phyloP scores from a whole-genome alignment of 2,329 filamentous ascomycete genomes.

The Sodiomyces alkalinus region DNA sequence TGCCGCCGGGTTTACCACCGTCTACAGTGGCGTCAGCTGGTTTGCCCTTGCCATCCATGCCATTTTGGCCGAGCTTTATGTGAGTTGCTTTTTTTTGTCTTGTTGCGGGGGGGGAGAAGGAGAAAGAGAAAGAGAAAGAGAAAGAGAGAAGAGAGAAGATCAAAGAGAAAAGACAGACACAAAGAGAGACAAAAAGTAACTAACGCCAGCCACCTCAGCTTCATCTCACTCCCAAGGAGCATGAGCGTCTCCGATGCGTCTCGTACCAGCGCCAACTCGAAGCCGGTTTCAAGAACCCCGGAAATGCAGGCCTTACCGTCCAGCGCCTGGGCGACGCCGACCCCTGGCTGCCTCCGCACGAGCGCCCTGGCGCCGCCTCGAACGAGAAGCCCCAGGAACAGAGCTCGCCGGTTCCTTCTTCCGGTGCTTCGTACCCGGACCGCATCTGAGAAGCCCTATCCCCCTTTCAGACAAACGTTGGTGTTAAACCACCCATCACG shows the following conservation, averaged over 20 bases:
- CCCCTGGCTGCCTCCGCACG: too few relatives aligned
- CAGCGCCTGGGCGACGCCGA: slow-evolving; percentile 23
- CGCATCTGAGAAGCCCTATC: too few relatives aligned
- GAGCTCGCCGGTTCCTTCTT: too few relatives aligned
- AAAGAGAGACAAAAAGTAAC: slow-evolving; percentile 1
- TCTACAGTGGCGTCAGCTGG: slow-evolving; percentile 36
- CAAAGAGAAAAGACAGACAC: too few relatives aligned
- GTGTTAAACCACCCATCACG: too few relatives aligned
- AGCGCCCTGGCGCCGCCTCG: too few relatives aligned
- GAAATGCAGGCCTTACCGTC: slow-evolving; percentile 24
- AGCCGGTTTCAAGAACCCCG: slow-evolving; percentile 29
- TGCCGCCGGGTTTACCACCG: slow-evolving; percentile 25
- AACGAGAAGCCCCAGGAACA: too few relatives aligned
- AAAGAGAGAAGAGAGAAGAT: too few relatives aligned
- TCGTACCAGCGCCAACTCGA: slow-evolving; percentile 39
- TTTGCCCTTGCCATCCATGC: slow-evolving; percentile 8
- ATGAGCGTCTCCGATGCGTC: slow-evolving; percentile 31
- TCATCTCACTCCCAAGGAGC: slow-evolving; percentile 32
- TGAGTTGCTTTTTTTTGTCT: slow-evolving; percentile 11
- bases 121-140: too few relatives aligned
- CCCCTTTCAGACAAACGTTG: too few relatives aligned
- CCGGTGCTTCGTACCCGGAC: too few relatives aligned
- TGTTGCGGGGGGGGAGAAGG: too few relatives aligned
- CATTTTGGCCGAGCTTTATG: slow-evolving; percentile 10
- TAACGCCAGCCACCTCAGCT: slow-evolving; percentile 25